Evolutionary conservation across 2,329 filamentous ascomycete species (phyloP).

Genomic region (Diaporthe longicolla): DNA sequence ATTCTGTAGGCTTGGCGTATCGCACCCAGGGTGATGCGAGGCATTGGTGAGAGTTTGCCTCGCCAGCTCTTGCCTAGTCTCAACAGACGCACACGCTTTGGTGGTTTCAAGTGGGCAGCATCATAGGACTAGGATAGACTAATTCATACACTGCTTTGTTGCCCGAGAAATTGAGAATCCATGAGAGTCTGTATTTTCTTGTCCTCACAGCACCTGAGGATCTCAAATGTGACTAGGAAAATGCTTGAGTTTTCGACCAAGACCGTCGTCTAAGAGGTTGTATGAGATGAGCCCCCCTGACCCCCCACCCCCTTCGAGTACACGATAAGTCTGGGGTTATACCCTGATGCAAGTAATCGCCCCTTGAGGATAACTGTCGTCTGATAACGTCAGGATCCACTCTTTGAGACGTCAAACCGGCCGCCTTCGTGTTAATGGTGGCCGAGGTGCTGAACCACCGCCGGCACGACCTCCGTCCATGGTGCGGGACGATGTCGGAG

Average conservation of each 20-base stretch:
- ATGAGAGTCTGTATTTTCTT: background rate
- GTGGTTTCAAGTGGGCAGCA: background rate
- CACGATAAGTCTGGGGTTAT: background rate
- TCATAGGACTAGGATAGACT: background rate
- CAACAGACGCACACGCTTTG: background rate
- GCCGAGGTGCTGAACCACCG: constrained; percentile 20
- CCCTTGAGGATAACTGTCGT: background rate
- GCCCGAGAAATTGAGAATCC: too few relatives aligned
- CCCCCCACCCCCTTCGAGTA: background rate
- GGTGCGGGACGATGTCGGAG: constrained; percentile 29
- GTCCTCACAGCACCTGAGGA: too few relatives aligned
- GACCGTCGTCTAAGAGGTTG: too few relatives aligned
- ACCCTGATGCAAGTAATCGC: background rate
- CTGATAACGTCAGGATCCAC: constrained; percentile 15
- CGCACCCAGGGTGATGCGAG: constrained; percentile 72
- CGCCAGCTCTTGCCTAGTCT: background rate
- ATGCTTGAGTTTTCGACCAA: background rate
- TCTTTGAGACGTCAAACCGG: background rate
- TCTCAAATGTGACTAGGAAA: background rate
- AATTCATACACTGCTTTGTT: background rate
- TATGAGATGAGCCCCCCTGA: too few relatives aligned
- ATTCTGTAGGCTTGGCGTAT: constrained; percentile 67
- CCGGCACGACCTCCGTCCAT: constrained; percentile 12
- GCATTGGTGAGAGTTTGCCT: constrained; percentile 59
- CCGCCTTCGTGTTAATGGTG: constrained; percentile 18